Evolutionary conservation across 805 yeast genomes (phyloP), one percentile per base, ranked within the genome.

Genomic region (Candida adriatica): DNA sequence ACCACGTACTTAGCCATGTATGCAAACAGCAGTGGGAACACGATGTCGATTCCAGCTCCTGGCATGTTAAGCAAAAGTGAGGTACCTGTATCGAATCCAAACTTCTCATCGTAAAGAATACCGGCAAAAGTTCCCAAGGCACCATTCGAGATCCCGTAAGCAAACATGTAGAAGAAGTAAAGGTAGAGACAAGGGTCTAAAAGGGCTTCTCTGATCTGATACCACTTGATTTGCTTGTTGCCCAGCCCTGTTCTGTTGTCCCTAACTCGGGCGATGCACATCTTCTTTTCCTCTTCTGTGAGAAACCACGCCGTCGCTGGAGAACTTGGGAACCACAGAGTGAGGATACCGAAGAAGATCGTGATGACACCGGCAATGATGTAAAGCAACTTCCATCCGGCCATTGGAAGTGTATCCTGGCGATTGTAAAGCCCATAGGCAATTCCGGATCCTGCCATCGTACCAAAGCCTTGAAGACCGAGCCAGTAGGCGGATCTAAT

Each of bases 361-460:
- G 86, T 77, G 34, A 76, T 62, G 5, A 63, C 48, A 14, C 92
- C 94, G 22, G 73, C 66, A 20, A 78, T 59, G 29, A 81, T 54
- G 47, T 68, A 81, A 4, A 77, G 49, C 9, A 73, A 45, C 49
- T 70, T 73, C 88, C 88, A 82, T 3, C 78, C 62, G 6, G 55
- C 62, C 5, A 75, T 53, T 16, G 61, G 31, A 46, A 62, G 70
- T 2, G 48, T 37, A 10, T 51, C 56, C 8, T 47, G 31, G 40
- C 66, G 55, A 4, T 37, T 38, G 34, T 64, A 57, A 33, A 70
- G 43, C 8, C 77, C 79, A 44, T 74, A 75, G 1, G 82, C 74
- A 35, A 77, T 68, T 13, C 65, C 62, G 16, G 68, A 65, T 16
- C 78, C 73, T 13, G 71, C 20, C 8, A 71, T 49, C 18, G 63